phyloP scores from a whole-genome alignment of 192 early-diverging fungal species.

The Chytriomyces hyalinus region DNA sequence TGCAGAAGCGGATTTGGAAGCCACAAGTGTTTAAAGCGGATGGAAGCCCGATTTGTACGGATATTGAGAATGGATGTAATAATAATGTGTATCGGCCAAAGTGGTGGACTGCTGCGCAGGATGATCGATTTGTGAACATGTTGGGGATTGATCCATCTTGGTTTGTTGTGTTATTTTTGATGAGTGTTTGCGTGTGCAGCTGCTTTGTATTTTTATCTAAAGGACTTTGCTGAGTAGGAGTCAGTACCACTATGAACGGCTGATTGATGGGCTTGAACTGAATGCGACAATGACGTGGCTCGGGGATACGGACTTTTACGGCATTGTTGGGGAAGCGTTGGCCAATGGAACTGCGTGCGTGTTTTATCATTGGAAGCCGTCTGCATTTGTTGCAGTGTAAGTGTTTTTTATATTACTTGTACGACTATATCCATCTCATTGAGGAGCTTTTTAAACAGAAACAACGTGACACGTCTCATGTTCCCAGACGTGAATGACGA shows the following conservation, averaged over 20 bases:
- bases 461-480: slow-evolving; percentile 29
- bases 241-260: slow-evolving; percentile 31
- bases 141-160: slow-evolving; percentile 32
- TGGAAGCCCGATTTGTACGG: slow-evolving; percentile 10
- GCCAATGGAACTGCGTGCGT: slow-evolving; percentile 21
- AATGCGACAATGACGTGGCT: slow-evolving; percentile 31
- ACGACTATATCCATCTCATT: background rate
- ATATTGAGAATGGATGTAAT: slow-evolving; percentile 11
- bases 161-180: background rate
- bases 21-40: background rate
- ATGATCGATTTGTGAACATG: slow-evolving; percentile 11
- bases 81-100: slow-evolving; percentile 16
- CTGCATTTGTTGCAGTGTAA: slow-evolving; percentile 33
- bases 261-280: slow-evolving; percentile 33
- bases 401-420: background rate
- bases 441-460: background rate
- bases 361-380: slow-evolving; percentile 39
- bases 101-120: slow-evolving; percentile 21
- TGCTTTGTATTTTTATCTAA: no score
- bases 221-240: slow-evolving; percentile 13
- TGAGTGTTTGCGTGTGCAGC: no score
- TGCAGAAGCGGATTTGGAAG: slow-evolving; percentile 3
- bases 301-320: slow-evolving; percentile 10
- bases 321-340: slow-evolving; percentile 20
- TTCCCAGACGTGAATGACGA: slow-evolving; percentile 25